Conservation (phyloP, 2,329 filamentous ascomycete genomes). For the Phymatotrichopsis omnivora region DNA sequence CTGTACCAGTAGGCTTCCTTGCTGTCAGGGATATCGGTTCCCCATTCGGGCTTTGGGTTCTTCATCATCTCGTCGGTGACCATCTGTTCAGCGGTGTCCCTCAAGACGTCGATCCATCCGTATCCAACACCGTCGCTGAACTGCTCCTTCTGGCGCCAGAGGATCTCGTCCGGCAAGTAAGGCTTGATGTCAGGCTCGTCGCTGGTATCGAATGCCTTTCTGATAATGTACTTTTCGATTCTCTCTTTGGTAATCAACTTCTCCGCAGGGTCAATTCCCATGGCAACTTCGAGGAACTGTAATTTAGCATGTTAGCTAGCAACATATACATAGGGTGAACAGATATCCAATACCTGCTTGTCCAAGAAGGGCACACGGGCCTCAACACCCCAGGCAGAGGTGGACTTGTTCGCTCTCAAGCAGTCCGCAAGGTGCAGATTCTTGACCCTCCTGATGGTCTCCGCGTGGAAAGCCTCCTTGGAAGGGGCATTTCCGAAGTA, state of each 20-base stretch:
- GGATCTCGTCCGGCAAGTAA: slow-evolving; percentile 91
- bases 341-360: slow-evolving; percentile 53
- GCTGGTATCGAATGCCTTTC: slow-evolving; percentile 91
- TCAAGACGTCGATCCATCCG: slow-evolving; percentile 95
- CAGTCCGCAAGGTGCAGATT: slow-evolving; percentile 96
- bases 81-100: slow-evolving; percentile 81
- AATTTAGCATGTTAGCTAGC: slow-evolving; percentile 15
- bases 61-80: slow-evolving; percentile 97
- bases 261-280: slow-evolving; percentile 88
- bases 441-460: slow-evolving; percentile 89
- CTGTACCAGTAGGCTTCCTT: slow-evolving; percentile 99
- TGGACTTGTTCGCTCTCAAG: slow-evolving; percentile 97
- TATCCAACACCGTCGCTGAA: slow-evolving; percentile 98
- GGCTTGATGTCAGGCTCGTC: slow-evolving; percentile 70
- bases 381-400: slow-evolving; percentile 93
- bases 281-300: slow-evolving; percentile 77
- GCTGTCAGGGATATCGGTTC: slow-evolving; percentile 78
- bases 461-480: slow-evolving; percentile 86
- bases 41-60: slow-evolving; percentile 96
- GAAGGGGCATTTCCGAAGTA: slow-evolving; percentile 95
- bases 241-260: slow-evolving; percentile 88
- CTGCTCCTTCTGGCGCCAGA: slow-evolving; percentile 99
- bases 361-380: slow-evolving; percentile 96
- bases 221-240: slow-evolving; percentile 96
- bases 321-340: neutral